phyloP scores from a whole-genome alignment of 2,329 filamentous ascomycete genomes.

The Fusarium penzigii region DNA sequence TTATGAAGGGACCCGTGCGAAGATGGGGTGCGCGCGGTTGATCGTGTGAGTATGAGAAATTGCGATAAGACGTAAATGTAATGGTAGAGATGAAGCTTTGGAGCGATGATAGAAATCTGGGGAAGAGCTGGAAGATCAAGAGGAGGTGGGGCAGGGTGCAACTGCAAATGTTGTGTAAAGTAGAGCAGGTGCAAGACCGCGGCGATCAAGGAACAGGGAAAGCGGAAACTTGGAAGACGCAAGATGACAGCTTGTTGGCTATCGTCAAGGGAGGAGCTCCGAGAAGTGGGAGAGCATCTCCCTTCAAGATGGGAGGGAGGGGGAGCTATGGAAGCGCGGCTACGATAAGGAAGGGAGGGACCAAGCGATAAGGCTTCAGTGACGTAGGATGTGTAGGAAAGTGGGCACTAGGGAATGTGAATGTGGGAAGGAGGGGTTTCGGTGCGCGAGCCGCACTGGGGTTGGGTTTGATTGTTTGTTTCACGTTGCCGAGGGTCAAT shows the following conservation, averaged over 20 bases:
- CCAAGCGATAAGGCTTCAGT: slow-evolving; percentile 28
- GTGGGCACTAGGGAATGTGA: slow-evolving; percentile 5
- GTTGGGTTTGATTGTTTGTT: not conserved
- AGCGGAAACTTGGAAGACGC: not conserved
- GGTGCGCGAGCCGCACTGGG: slow-evolving; percentile 20
- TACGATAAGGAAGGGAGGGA: slow-evolving; percentile 24
- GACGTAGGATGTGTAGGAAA: slow-evolving; percentile 20
- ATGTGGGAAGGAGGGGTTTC: slow-evolving; percentile 1
- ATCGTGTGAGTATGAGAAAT: not conserved
- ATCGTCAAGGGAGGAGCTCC: not conserved
- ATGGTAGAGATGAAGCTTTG: not conserved
- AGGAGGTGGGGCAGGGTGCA: too few species aligned
- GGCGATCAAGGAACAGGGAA: not conserved
- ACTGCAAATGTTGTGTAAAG: too few species aligned
- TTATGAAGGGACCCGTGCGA: not conserved
- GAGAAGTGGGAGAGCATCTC: too few species aligned
- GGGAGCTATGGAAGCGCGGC: slow-evolving; percentile 21
- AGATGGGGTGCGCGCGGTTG: slow-evolving; percentile 6
- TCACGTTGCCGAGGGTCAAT: slow-evolving; percentile 3
- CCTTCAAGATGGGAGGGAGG: slow-evolving; percentile 2
- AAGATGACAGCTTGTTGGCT: not conserved
- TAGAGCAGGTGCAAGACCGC: not conserved
- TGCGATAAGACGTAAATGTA: not conserved
- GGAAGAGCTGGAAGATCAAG: too few species aligned
- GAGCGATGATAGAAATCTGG: not conserved